Percentiles rank a stretch among this genome's conserved stretches.
These are phyloP conservation scores for Stentor roeselii DNA, from an alignment of 73 alveolate genomes.

Conservation along the genomic window DNA sequence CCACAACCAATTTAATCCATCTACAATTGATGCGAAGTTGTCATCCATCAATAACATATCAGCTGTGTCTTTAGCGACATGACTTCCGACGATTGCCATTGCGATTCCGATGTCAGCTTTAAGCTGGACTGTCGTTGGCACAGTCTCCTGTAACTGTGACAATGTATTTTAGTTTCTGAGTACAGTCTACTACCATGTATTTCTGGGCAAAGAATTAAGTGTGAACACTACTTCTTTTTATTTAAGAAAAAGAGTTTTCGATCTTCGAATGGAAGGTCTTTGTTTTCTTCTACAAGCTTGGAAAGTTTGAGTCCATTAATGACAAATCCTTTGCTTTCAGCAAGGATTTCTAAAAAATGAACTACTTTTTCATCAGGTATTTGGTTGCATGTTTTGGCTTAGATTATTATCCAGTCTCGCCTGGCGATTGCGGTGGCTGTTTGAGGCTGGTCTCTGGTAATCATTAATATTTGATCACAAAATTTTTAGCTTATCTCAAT, in stretches of 20 bases:
- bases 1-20: no score
- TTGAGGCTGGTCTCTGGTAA: conserved; percentile 23
- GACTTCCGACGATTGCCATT: conserved; percentile 61
- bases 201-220: conserved; percentile 95
- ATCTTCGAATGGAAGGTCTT: conserved; percentile 60
- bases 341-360: neutral
- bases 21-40: conserved; percentile 41
- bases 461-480: neutral
- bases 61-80: conserved; percentile 88
- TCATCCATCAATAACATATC: conserved; percentile 75
- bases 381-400: neutral
- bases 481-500: no score
- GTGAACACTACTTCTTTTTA: conserved; percentile 93
- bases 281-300: conserved; percentile 35
- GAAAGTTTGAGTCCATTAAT: neutral
- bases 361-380: conserved; percentile 1
- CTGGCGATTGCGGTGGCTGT: conserved; percentile 23
- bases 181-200: conserved; percentile 90
- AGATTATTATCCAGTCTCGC: neutral
- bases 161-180: conserved; percentile 81
- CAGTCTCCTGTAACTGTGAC: conserved; percentile 99
- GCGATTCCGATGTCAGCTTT: conserved; percentile 94
- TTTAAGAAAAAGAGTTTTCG: conserved; percentile 65
- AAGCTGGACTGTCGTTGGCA: conserved; percentile 99
- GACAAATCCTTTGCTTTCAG: conserved; percentile 1